These are phyloP conservation scores for Acacia pycnantha DNA, from an alignment of 331 rosid species.

Conservation along the genomic window DNA sequence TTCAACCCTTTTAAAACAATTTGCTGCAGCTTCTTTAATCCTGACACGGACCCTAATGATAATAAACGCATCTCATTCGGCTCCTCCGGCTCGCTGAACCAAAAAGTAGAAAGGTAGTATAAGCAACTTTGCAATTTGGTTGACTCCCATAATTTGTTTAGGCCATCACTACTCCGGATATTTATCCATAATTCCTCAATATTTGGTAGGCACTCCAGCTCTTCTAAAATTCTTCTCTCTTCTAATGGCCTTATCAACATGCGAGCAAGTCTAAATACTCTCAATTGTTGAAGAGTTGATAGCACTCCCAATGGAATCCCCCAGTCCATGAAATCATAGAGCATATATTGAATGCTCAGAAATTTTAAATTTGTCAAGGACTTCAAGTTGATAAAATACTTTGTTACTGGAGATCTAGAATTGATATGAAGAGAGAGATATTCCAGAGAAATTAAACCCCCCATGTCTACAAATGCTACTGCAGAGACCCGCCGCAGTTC, in stretches of 20 bases:
- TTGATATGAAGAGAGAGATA: conserved; percentile 3
- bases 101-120: not conserved
- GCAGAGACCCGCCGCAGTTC: not conserved
- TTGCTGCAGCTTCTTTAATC: not conserved
- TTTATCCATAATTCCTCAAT: not conserved
- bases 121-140: not conserved
- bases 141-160: not conserved
- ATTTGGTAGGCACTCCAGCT: not conserved
- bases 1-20: rapidly evolving
- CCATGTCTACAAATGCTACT: not conserved
- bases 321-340: no score
- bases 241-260: rapidly evolving
- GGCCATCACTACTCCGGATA: not conserved
- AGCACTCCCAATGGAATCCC: conserved; percentile 5
- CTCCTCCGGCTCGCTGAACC: rapidly evolving
- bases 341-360: no score
- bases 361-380: conserved; percentile 3
- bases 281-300: conserved; percentile 8
- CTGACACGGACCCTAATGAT: not conserved
- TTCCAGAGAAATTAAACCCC: not conserved
- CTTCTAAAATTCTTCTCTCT: not conserved
- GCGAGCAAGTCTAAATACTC: not conserved
- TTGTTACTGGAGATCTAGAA: not conserved
- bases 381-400: not conserved
- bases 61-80: not conserved